Conservation (phyloP, 2,329 filamentous ascomycete species). For the Diaporthe helianthi region DNA sequence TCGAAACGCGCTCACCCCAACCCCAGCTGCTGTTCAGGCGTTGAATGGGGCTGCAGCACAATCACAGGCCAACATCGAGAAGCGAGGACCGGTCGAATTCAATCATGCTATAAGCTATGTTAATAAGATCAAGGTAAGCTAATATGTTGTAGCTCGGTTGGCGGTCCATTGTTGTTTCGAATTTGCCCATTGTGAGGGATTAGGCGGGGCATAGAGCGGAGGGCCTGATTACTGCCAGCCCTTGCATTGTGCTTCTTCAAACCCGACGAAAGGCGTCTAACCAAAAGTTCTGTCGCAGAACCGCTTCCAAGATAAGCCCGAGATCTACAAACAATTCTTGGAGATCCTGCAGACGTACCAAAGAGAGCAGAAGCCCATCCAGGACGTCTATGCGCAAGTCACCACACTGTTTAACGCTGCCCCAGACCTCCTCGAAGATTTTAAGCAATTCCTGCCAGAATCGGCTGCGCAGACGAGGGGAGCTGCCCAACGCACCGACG, state of each 20-base stretch:
- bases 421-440: constrained; percentile 94
- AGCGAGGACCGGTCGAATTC: constrained; percentile 94
- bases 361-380: constrained; percentile 95
- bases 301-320: constrained; percentile 92
- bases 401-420: constrained; percentile 92
- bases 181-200: not conserved
- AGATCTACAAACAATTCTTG: constrained; percentile 99
- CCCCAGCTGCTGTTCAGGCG: constrained; percentile 62
- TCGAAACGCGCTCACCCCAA: constrained; percentile 65
- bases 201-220: not conserved
- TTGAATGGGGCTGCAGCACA: constrained; percentile 67
- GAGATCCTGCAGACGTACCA: constrained; percentile 99
- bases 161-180: not conserved
- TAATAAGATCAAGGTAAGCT: constrained; percentile 95
- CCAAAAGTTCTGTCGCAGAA: constrained; percentile 64
- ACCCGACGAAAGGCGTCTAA: constrained; percentile 32
- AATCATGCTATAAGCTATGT: constrained; percentile 99
- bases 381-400: constrained; percentile 97
- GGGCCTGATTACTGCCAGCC: not conserved
- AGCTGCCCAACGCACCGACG: constrained; percentile 69
- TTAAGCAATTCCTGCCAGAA: constrained; percentile 97
- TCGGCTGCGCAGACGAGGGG: constrained; percentile 69
- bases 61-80: constrained; percentile 70
- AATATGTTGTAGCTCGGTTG: not conserved
- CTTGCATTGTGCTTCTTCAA: not conserved